Percentiles rank a stretch among this genome's conserved stretches.
Conservation (phyloP, 192 early-diverging fungal genomes). For the Linnemannia elongata region DNA sequence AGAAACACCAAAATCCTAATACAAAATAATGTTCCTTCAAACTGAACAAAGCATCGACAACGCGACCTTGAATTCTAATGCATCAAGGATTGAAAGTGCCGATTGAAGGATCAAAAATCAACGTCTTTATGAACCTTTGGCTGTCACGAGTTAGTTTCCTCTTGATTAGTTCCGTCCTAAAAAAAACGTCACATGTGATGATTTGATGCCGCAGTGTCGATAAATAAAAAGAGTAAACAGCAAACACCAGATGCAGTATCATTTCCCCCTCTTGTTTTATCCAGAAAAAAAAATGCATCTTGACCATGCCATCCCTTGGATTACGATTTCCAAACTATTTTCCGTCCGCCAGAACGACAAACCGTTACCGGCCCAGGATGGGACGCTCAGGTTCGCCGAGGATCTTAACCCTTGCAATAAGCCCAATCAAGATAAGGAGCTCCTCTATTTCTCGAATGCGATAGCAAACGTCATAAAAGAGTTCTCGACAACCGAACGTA, state of each 20-base stretch:
- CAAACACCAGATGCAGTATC: neutral
- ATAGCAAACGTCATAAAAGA: slow-evolving; percentile 11
- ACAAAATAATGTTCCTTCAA: no score
- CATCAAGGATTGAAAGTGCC: no score
- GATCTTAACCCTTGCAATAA: slow-evolving; percentile 12
- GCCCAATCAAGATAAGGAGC: slow-evolving; percentile 6
- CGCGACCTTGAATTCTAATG: no score
- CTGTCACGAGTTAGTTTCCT: no score
- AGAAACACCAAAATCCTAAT: no score
- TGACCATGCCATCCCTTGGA: slow-evolving; percentile 25
- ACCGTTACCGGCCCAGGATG: neutral
- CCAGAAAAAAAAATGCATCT: slow-evolving; percentile 25
- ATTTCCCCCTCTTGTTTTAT: neutral
- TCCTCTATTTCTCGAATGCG: slow-evolving; percentile 31
- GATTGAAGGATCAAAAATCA: no score
- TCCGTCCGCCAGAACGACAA: slow-evolving; percentile 19
- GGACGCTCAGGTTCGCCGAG: neutral
- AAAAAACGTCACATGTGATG: no score
- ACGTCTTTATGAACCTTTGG: no score
- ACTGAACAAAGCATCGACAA: no score
- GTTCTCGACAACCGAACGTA: slow-evolving; percentile 27
- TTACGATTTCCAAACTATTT: slow-evolving; percentile 17
- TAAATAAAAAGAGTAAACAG: neutral
- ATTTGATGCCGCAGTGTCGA: slow-evolving; percentile 19
- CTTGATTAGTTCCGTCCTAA: no score